Evolutionary conservation across 78 protist genomes (phyloP), one percentile per base, ranked within the genome.

Genomic region (Acrasis kona): DNA sequence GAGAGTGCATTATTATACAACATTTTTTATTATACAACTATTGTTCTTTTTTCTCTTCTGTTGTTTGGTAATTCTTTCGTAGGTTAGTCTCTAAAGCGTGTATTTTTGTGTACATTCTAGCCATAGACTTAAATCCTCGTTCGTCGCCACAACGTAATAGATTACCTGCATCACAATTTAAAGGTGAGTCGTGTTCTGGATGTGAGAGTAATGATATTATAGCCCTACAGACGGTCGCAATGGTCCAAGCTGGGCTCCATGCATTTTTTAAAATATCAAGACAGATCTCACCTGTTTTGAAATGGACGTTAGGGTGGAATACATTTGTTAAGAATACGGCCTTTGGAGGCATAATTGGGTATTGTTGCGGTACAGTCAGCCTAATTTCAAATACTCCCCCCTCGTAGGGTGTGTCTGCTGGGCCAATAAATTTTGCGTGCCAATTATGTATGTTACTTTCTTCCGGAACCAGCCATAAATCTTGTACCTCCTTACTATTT

Each of bases 131-230:
- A 72, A 75, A 87, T 0, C 93, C 93, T 30, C 85, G 70, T 36
- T 40, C 32, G 67, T 89, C 93, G 34, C 89, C 85, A 36, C 65
- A 67, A 29, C 95, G 84, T n/a, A 90, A 30, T 35, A 90, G 72
- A 70, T 90, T 90, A 31, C 95, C 95, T 28, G 90, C 94, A 58
- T 90, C 95, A 39, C 95, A 90, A 64, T 90, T 90, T 39, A 90
- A 41, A 10, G 93, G 93, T 34, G 86, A 79, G 2, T 65, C 36
- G 37, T 28, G 76, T 31, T 82, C 84, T 2, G 81, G 81, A 37
- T 58, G 32, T 4, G 78, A 38, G 39, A 80, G 32, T 39, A 58
- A 75, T 35, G 66, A 41, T 34, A 79, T 66, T 9, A 91, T 88
- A 8, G 95, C 88, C 71, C 92, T 57, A 79, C 92, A 86, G 30